Base-by-base conservation (phyloP, 2,329 filamentous ascomycete species). In the Biscogniauxia sp. region DNA sequence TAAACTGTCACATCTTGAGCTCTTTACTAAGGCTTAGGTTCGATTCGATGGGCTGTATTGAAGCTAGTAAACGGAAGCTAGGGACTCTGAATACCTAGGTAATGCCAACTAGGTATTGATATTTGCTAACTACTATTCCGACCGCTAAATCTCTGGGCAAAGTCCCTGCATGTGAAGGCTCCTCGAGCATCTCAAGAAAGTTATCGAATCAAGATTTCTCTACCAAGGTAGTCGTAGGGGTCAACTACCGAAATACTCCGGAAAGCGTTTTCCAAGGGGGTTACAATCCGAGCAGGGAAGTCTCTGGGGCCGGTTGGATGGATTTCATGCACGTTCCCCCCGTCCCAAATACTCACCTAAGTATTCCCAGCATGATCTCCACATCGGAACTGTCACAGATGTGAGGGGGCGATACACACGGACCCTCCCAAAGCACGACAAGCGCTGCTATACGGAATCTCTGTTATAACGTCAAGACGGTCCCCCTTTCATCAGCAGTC, bases 351-450 rank as follows among this genome's bases (percentile, higher is more conserved):
- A 52, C 57, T 4, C n/a, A n/a, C n/a, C n/a, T n/a, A n/a, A n/a
- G n/a, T 61, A 59, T 54, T 54, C 53, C 20, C 13, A 45, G 45
- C n/a, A 15, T 28, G 51, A 55, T 60, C 49, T 61, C 37, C 56
- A 61, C 32, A 61, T 63, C 66, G 63, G 66, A 64, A 63, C 56
- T 67, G 66, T 68, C 60, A 64, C 66, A 67, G 66, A 62, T 63
- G 15, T 56, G n/a, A 51, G 26, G 26, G n/a, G 15, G 26, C 60
- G 64, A 63, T 58, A 59, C 65, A 63, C 62, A 64, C 56, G 61
- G 57, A 57, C 57, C 57, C 20, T 51, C 49, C 45, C n/a, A n/a
- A 26, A 32, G 45, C 58, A 20, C 50, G 41, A 20, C 52, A 25
- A 45, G 61, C 55, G 61, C 61, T 32, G 51, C 15, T 56, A 58